phyloP scores from a whole-genome alignment of 2,329 filamentous ascomycete species.

The Pseudogymnoascus pannorum region DNA sequence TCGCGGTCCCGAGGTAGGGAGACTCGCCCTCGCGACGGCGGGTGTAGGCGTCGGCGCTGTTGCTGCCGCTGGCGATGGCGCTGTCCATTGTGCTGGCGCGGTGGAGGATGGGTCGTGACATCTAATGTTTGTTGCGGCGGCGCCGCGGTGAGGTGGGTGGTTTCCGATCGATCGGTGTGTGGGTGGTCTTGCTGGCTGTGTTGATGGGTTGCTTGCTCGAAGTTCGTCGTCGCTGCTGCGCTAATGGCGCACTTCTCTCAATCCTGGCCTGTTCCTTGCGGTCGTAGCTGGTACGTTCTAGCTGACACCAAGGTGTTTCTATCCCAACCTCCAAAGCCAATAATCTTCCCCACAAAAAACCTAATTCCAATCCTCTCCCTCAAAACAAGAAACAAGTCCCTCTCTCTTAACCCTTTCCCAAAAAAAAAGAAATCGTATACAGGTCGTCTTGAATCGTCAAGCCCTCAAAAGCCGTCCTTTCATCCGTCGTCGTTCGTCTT shows the following conservation, averaged over 20 bases:
- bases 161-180: not conserved
- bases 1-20: not conserved
- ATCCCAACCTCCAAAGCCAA: not conserved
- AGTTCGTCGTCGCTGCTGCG: not conserved
- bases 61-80: not conserved
- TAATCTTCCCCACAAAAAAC: not conserved
- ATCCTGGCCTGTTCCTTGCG: not conserved
- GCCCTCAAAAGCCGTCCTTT: not conserved
- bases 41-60: not conserved
- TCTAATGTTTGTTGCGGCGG: conserved; percentile 29
- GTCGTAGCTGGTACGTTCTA: not conserved
- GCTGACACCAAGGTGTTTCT: not conserved
- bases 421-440: not conserved
- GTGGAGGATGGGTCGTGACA: conserved; percentile 1
- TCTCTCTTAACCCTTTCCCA: not conserved
- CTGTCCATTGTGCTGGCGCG: not conserved
- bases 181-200: not conserved
- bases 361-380: not conserved
- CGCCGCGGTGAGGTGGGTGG: not conserved
- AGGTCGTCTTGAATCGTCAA: not conserved
- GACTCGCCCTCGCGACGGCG: not conserved
- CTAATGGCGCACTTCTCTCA: not conserved
- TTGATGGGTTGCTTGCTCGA: not conserved
- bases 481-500: not conserved
- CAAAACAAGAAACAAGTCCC: too few species aligned